Evolutionary conservation across 1,284 basidiomycete genomes (phyloP).

Genomic region (Flammula alnicola): DNA sequence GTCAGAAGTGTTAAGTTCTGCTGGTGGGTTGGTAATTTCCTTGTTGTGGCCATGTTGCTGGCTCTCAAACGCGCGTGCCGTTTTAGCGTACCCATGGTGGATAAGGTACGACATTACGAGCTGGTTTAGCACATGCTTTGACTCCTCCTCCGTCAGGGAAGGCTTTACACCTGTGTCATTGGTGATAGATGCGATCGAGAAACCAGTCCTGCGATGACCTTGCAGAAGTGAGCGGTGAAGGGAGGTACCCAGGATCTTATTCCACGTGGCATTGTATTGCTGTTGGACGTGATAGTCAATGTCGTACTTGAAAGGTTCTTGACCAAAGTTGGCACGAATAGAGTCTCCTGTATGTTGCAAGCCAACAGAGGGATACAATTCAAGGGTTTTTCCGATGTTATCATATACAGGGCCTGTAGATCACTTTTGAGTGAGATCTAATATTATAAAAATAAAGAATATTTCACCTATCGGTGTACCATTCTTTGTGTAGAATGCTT

Average conservation of each 20-base stretch:
- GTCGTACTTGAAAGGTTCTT: conserved; percentile 84
- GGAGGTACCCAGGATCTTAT: conserved; percentile 59
- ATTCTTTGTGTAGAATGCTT: conserved; percentile 91
- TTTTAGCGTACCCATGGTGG: conserved; percentile 78
- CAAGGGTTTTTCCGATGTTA: conserved; percentile 64
- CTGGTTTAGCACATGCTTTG: conserved; percentile 57
- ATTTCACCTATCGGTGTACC: conserved; percentile 73
- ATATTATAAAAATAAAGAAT: conserved; percentile 4
- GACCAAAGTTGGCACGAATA: conserved; percentile 85
- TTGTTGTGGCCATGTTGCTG: conserved; percentile 36
- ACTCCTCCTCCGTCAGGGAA: conserved; percentile 43
- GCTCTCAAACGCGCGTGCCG: conserved; percentile 67
- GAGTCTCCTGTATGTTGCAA: conserved; percentile 77
- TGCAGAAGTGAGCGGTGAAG: conserved; percentile 42
- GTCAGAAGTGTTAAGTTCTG: conserved; percentile 10
- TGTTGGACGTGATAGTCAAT: conserved; percentile 82
- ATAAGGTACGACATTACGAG: conserved; percentile 81
- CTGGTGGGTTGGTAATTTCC: background rate
- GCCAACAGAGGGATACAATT: conserved; percentile 86
- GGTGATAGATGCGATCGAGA: conserved; percentile 30
- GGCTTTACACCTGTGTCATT: conserved; percentile 27
- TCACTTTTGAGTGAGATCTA: conserved; percentile 17
- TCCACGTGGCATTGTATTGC: conserved; percentile 66
- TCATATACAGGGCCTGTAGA: conserved; percentile 70
- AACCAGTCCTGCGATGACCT: conserved; percentile 26